Evolutionary conservation across 345 rosid genomes (phyloP), one percentile per base, ranked within the genome.

Genomic region (Arabis hirsuta): DNA sequence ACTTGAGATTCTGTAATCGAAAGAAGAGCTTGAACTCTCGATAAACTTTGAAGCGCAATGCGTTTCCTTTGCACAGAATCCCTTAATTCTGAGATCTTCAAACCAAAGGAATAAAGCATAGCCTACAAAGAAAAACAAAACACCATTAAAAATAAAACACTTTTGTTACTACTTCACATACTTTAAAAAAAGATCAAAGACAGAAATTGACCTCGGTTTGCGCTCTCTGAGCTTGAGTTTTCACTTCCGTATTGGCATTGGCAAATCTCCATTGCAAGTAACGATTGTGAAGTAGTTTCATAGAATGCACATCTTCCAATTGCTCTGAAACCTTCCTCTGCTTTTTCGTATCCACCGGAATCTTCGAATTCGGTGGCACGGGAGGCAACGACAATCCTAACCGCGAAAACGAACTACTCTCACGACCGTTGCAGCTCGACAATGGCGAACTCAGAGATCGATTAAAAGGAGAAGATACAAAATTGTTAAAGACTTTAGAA

Each of bases 201-300:
- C 27, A 14, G 50, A 55, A n/a, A 64, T 79, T 63, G 47, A 89
- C 97, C 91, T 91, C 88, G 5, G 84, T 72, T 74, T 84, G 84
- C 73, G 77, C 6, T 74, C 62, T 84, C 52, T 85, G 90, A 76
- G 84, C 44, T 65, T 71, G 79, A 42, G 65, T 60, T 1, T 84
- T 78, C 12, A 67, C 69, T 63, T 81, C 79, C 9, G 89, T 83
- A 73, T 89, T 89, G 1, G 94, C 88, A 54, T 89, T 91, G 50
- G 85, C 89, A 50, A 72, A 87, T 71, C 87, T 86, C 97, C 96
- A 91, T 66, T 87, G 93, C 52, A 89, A 67, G 68, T 85, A 76
- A 58, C 81, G 86, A 66, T 86, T 89, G 48, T 89, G 83, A 54
- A 89, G 76, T 82, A 88, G 44, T 62, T 73, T 87, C 16, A 89